phyloP scores from a whole-genome alignment of 345 rosid species.

The Eucalyptus regnans region DNA sequence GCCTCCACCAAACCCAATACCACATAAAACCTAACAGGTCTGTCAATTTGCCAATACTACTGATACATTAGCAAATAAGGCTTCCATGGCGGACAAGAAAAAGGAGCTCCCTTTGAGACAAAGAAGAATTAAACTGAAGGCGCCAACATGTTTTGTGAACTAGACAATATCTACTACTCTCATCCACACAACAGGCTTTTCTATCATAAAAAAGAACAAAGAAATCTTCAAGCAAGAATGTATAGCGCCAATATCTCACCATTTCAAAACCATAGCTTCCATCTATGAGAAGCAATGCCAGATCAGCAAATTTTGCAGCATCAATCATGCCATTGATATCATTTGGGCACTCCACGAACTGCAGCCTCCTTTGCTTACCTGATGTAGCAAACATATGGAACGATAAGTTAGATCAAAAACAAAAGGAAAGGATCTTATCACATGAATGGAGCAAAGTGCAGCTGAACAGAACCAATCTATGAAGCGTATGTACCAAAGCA shows the following conservation, averaged over 20 bases:
- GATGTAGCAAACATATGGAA: neutral
- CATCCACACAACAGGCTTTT: neutral
- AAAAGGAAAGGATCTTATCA: neutral
- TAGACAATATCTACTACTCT: neutral
- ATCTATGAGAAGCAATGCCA: conserved; percentile 78
- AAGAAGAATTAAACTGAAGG: neutral
- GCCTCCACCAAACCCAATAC: neutral
- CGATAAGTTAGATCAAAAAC: neutral
- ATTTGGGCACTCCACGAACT: conserved; percentile 95
- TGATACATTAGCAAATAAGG: neutral
- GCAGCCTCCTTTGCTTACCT: conserved; percentile 75
- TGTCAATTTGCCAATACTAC: neutral
- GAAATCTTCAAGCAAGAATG: neutral
- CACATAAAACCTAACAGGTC: neutral
- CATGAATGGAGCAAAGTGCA: neutral
- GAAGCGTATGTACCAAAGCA: neutral
- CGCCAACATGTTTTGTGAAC: neutral
- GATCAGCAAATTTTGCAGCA: conserved; percentile 86
- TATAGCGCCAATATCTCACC: conserved; percentile 25
- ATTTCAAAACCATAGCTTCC: conserved; percentile 99
- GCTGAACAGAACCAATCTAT: neutral
- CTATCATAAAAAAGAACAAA: neutral
- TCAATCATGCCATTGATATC: conserved; percentile 96
- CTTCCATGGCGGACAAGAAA: neutral
- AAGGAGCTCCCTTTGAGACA: neutral